phyloP scores from a whole-genome alignment of 805 yeast genomes.

The Wickerhamiella occidentalis region DNA sequence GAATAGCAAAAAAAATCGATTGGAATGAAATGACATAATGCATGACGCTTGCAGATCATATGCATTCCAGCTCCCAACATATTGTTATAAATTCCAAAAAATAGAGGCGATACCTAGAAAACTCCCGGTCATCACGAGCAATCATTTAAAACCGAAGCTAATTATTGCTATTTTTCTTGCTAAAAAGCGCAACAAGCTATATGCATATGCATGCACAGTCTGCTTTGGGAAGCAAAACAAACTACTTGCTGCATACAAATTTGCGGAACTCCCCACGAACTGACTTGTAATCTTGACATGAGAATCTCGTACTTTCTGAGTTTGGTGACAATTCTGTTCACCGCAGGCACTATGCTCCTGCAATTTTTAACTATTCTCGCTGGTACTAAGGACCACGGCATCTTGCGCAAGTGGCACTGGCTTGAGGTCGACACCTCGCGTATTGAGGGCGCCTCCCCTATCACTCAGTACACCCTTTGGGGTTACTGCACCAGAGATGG shows the following conservation, averaged over 20 bases:
- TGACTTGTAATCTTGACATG: not conserved
- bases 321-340: slow-evolving; percentile 25
- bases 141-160: not conserved
- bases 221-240: slow-evolving; percentile 10
- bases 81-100: not conserved
- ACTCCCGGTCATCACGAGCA: no score
- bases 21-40: slow-evolving; percentile 10
- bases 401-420: slow-evolving; percentile 65
- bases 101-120: not conserved
- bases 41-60: not conserved
- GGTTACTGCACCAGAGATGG: slow-evolving; percentile 41
- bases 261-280: not conserved
- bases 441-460: slow-evolving; percentile 33
- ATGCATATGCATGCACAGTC: slow-evolving; percentile 10
- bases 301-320: slow-evolving; percentile 5
- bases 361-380: slow-evolving; percentile 54
- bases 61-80: slow-evolving; percentile 1
- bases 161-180: not conserved
- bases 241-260: slow-evolving; percentile 11
- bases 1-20: not conserved
- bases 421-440: slow-evolving; percentile 57
- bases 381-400: slow-evolving; percentile 44
- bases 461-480: slow-evolving; percentile 75
- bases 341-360: slow-evolving; percentile 37
- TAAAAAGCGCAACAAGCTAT: not conserved